These are phyloP conservation scores for Phylloporus sp. DNA, from an alignment of 768 basidiomycete species.

Conservation along the genomic window DNA sequence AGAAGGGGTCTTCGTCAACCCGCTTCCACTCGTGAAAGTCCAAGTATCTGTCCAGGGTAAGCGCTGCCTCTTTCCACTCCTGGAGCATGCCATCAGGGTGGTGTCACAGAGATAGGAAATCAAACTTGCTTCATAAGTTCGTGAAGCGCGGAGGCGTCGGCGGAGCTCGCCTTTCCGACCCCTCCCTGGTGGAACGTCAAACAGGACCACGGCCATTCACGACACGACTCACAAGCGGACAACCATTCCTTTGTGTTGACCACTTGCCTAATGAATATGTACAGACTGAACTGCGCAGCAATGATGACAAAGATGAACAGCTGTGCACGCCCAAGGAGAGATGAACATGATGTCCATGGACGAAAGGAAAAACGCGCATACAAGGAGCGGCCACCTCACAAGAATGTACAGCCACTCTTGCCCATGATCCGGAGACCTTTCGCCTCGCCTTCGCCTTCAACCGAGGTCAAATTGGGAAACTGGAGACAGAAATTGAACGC, in stretches of 20 bases:
- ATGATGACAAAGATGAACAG: conserved; percentile 81
- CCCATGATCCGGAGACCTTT: conserved; percentile 35
- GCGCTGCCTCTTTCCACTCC: conserved; percentile 87
- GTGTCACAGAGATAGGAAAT: neutral
- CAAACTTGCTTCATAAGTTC: conserved; percentile 58
- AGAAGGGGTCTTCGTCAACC: conserved; percentile 81
- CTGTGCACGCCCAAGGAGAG: conserved; percentile 36
- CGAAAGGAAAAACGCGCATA: conserved; percentile 31
- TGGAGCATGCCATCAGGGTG: conserved; percentile 20
- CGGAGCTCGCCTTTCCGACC: conserved; percentile 79
- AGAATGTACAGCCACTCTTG: conserved; percentile 76
- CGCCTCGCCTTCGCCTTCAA: conserved; percentile 36
- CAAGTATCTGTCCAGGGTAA: conserved; percentile 73
- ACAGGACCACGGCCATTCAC: neutral
- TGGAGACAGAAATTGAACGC: neutral
- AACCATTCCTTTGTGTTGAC: conserved; percentile 95
- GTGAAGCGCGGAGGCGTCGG: conserved; percentile 66
- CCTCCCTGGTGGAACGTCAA: conserved; percentile 52
- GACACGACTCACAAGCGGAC: conserved; percentile 63
- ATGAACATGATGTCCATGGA: conserved; percentile 3
- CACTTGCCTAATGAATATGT: conserved; percentile 82
- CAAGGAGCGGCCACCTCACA: conserved; percentile 83
- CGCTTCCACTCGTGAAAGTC: conserved; percentile 89
- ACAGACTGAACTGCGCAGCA: conserved; percentile 75
- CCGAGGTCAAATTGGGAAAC: conserved; percentile 3